These are phyloP conservation scores for Chytriomyces hyalinus DNA, from an alignment of 192 early-diverging fungal species.

Conservation along the genomic window DNA sequence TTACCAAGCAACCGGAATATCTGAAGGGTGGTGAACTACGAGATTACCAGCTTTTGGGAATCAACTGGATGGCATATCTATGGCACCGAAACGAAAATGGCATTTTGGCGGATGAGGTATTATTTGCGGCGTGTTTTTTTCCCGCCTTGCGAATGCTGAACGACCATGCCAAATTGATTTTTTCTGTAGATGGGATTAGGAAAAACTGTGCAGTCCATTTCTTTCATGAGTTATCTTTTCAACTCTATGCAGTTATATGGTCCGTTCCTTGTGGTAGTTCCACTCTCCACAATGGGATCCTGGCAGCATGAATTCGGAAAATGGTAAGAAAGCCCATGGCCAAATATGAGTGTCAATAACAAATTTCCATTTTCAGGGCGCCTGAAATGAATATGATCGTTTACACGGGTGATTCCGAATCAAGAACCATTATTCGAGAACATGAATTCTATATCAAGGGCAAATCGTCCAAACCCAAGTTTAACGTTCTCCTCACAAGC, in stretches of 20 bases:
- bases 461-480: slow-evolving; percentile 59
- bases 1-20: slow-evolving; percentile 81
- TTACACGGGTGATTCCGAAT: slow-evolving; percentile 85
- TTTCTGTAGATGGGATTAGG: slow-evolving; percentile 70
- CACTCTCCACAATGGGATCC: slow-evolving; percentile 89
- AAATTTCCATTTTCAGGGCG: slow-evolving; percentile 46
- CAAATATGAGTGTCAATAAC: no score
- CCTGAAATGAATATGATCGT: slow-evolving; percentile 89
- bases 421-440: slow-evolving; percentile 88
- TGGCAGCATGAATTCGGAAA: slow-evolving; percentile 96
- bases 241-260: slow-evolving; percentile 85
- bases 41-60: slow-evolving; percentile 92
- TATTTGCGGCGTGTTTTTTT: background rate
- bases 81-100: slow-evolving; percentile 97
- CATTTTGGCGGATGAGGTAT: slow-evolving; percentile 89
- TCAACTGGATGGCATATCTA: slow-evolving; percentile 97
- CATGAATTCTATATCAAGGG: slow-evolving; percentile 83
- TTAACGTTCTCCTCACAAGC: slow-evolving; percentile 94
- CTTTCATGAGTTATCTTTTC: slow-evolving; percentile 88
- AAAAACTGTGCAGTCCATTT: slow-evolving; percentile 97
- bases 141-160: no score
- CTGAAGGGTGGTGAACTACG: slow-evolving; percentile 85
- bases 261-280: slow-evolving; percentile 95
- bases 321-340: slow-evolving; percentile 57
- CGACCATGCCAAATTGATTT: slow-evolving; percentile 17